phyloP scores from a whole-genome alignment of 1,139 yeast genomes.

The Geotrichum klebahnii region DNA sequence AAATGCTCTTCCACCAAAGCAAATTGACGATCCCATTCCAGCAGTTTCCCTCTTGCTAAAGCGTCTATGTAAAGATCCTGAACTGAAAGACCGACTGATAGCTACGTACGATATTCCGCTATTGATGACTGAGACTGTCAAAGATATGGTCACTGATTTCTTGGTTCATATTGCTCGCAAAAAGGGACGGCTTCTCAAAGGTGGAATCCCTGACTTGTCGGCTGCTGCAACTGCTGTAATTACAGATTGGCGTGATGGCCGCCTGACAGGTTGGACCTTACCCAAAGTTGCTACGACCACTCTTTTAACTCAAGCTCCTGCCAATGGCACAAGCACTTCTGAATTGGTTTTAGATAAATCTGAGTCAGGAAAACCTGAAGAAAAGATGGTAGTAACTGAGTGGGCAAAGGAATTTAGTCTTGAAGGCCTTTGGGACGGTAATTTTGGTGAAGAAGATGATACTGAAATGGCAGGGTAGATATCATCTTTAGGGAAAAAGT shows the following conservation, averaged over 20 bases:
- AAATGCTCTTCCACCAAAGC: slow-evolving; percentile 87
- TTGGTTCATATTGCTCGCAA: slow-evolving; percentile 89
- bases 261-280: slow-evolving; percentile 83
- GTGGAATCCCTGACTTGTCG: slow-evolving; percentile 86
- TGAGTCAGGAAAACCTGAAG: slow-evolving; percentile 42
- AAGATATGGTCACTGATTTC: slow-evolving; percentile 57
- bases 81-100: slow-evolving; percentile 73
- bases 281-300: slow-evolving; percentile 49
- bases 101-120: slow-evolving; percentile 75
- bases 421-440: slow-evolving; percentile 56
- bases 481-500: not conserved
- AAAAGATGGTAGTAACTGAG: slow-evolving; percentile 74
- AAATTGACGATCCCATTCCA: slow-evolving; percentile 75
- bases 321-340: slow-evolving; percentile 39
- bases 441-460: slow-evolving; percentile 25
- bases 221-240: slow-evolving; percentile 80
- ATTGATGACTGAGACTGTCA: slow-evolving; percentile 50
- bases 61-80: slow-evolving; percentile 54
- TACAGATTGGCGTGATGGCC: slow-evolving; percentile 97
- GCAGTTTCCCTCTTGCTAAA: slow-evolving; percentile 75
- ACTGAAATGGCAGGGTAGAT: slow-evolving; percentile 18
- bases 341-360: slow-evolving; percentile 25
- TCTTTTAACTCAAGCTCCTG: slow-evolving; percentile 30
- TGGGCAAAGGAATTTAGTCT: slow-evolving; percentile 96
- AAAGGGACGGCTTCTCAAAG: slow-evolving; percentile 86